Conservation (phyloP, 805 yeast species). For the Peterozyma xylosa region DNA sequence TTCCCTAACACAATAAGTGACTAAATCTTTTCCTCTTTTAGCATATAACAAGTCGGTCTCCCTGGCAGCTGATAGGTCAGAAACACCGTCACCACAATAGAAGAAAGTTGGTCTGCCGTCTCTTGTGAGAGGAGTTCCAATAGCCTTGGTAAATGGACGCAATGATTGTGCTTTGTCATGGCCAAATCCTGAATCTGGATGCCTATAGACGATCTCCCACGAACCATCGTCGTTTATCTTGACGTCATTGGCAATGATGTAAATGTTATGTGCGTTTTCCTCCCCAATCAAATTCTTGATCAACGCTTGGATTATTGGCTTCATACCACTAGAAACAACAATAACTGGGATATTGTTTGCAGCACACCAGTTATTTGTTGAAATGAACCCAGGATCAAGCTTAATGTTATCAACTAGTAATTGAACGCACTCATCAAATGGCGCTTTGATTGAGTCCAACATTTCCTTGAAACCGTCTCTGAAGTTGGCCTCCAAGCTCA, state of each 20-base stretch:
- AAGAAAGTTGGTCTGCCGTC: conserved; percentile 57
- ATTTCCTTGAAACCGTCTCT: conserved; percentile 79
- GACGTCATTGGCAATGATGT: conserved; percentile 78
- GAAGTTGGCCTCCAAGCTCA: conserved; percentile 60
- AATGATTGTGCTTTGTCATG: conserved; percentile 91
- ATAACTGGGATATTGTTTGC: conserved; percentile 70
- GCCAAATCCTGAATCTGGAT: conserved; percentile 80
- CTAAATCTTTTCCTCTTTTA: conserved; percentile 83
- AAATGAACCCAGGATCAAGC: conserved; percentile 86
- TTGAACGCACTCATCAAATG: conserved; percentile 79
- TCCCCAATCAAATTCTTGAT: conserved; percentile 69
- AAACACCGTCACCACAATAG: conserved; percentile 97
- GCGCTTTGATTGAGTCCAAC: conserved; percentile 71
- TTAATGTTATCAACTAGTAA: conserved; percentile 54
- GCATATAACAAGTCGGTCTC: conserved; percentile 94
- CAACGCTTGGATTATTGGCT: conserved; percentile 78
- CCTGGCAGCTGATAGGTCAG: conserved; percentile 90
- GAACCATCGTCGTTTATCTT: conserved; percentile 42
- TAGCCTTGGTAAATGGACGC: conserved; percentile 27
- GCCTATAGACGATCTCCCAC: conserved; percentile 79
- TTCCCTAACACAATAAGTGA: conserved; percentile 75
- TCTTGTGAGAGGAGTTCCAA: conserved; percentile 20
- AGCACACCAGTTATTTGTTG: conserved; percentile 73
- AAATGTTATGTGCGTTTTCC: conserved; percentile 63
- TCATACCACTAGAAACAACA: conserved; percentile 91